A percentile compares a stretch with the other conserved stretches of the same genome.
Evolutionary conservation across 176 grass and related monocot species (phyloP).

Genomic region (Areca catechu): DNA sequence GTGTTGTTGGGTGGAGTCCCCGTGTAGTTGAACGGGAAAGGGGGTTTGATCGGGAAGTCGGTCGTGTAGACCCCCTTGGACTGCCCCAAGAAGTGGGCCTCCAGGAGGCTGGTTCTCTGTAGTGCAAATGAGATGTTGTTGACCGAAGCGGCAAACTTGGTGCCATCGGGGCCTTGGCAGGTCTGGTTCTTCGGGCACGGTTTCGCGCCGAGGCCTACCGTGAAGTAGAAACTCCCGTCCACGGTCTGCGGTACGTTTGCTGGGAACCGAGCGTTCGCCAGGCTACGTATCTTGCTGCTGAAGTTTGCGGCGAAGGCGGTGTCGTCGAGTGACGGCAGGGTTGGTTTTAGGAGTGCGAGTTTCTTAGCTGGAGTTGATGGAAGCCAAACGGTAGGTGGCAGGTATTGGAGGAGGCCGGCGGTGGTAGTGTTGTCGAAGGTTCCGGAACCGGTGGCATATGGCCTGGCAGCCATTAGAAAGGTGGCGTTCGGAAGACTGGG

Average conservation of each 20-base stretch:
- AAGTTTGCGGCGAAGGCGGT: slow-evolving; percentile 38
- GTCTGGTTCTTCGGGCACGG: slow-evolving; percentile 54
- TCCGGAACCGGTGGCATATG: neutral
- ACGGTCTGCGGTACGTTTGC: slow-evolving; percentile 33
- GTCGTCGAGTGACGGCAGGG: slow-evolving; percentile 51
- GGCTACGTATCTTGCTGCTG: slow-evolving; percentile 40
- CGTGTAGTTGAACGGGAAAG: slow-evolving; percentile 64
- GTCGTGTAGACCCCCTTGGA: slow-evolving; percentile 37
- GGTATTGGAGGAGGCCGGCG: slow-evolving; percentile 1
- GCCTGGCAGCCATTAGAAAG: slow-evolving; percentile 5
- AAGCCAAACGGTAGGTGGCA: neutral
- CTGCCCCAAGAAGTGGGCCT: slow-evolving; percentile 33
- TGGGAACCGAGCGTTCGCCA: slow-evolving; percentile 33
- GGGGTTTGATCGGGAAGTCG: slow-evolving; percentile 43
- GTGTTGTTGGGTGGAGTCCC: slow-evolving; percentile 79
- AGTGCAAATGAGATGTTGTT: slow-evolving; percentile 71
- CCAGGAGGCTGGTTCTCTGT: slow-evolving; percentile 49
- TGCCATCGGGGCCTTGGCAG: slow-evolving; percentile 59
- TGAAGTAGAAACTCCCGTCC: slow-evolving; percentile 64
- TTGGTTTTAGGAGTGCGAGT: slow-evolving; percentile 28
- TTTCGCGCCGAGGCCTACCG: slow-evolving; percentile 54
- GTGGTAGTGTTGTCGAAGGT: slow-evolving; percentile 5
- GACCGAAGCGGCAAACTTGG: slow-evolving; percentile 44
- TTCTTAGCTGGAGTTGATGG: slow-evolving; percentile 14
- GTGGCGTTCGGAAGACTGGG: neutral